These are phyloP conservation scores for Populus tomentosa DNA, from an alignment of 441 rosid species.

Conservation along the genomic window DNA sequence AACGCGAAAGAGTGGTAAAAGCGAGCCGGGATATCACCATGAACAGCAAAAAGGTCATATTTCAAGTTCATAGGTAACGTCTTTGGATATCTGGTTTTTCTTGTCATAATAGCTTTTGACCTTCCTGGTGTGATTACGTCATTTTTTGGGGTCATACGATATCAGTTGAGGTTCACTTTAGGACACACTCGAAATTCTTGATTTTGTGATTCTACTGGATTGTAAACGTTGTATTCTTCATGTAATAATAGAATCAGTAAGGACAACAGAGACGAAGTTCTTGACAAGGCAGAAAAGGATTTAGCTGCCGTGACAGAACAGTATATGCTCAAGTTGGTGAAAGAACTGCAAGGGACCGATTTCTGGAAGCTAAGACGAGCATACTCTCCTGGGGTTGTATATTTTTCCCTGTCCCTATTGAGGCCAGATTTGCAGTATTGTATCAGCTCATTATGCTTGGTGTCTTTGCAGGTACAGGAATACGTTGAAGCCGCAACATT, in stretches of 20 bases:
- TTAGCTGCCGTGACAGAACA: constrained; percentile 57
- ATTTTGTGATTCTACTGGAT: neutral
- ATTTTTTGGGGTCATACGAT: neutral
- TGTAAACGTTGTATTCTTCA: constrained; percentile 2
- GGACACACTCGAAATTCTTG: neutral
- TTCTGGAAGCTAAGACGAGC: constrained; percentile 94
- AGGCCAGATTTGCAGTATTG: constrained; percentile 2
- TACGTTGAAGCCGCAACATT: constrained; percentile 93
- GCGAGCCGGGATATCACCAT: constrained; percentile 91
- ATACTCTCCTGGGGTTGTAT: constrained; percentile 80
- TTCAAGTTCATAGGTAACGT: constrained; percentile 85
- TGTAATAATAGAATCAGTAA: constrained; percentile 54
- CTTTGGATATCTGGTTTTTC: neutral
- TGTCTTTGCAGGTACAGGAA: constrained; percentile 70
- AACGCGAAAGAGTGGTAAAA: constrained; percentile 90
- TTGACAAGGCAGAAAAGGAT: constrained; percentile 84
- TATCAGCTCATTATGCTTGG: constrained; percentile 10
- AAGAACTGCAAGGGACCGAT: constrained; percentile 83
- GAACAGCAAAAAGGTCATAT: constrained; percentile 91
- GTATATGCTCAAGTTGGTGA: constrained; percentile 57
- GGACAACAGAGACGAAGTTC: constrained; percentile 64
- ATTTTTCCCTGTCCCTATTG: constrained; percentile 8
- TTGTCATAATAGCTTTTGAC: neutral
- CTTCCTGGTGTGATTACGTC: neutral
- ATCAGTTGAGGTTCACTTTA: neutral